These are phyloP conservation scores for Casuarina equisetifolia DNA, from an alignment of 306 rosid species.

Conservation along the genomic window DNA sequence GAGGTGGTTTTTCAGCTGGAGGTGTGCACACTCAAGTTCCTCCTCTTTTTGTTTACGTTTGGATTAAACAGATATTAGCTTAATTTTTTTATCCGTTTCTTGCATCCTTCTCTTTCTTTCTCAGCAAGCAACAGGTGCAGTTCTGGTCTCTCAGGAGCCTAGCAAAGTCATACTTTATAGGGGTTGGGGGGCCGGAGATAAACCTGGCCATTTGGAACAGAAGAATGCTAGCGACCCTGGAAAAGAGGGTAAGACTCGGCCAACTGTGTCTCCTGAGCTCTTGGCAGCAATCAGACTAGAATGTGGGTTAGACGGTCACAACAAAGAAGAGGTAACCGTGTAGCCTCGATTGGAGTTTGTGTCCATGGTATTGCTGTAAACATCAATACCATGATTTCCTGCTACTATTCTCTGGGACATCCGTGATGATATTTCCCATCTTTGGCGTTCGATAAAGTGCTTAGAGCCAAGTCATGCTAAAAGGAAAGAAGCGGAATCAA, in stretches of 20 bases:
- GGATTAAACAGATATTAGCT: slow-evolving; percentile 12
- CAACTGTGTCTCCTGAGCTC: slow-evolving; percentile 62
- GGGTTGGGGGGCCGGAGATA: slow-evolving; percentile 81
- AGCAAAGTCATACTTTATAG: slow-evolving; percentile 81
- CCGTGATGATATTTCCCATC: background rate
- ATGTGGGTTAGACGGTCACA: slow-evolving; percentile 60
- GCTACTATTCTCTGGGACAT: background rate
- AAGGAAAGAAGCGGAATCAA: background rate
- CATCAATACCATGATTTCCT: background rate
- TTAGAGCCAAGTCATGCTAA: background rate
- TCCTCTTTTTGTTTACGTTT: slow-evolving; percentile 8
- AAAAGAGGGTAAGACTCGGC: slow-evolving; percentile 32
- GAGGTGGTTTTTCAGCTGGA: slow-evolving; percentile 77
- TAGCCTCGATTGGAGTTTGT: slow-evolving; percentile 7
- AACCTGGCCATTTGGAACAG: slow-evolving; percentile 18
- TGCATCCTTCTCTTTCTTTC: background rate
- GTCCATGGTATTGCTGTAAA: background rate
- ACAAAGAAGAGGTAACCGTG: slow-evolving; percentile 21
- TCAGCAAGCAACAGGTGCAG: slow-evolving; percentile 84
- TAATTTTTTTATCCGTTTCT: slow-evolving; percentile 18
- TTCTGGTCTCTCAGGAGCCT: slow-evolving; percentile 87
- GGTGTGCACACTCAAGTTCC: slow-evolving; percentile 43
- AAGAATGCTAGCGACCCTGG: slow-evolving; percentile 16
- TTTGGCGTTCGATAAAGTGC: background rate
- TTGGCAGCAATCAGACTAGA: slow-evolving; percentile 83